Percentiles rank a stretch among this genome's conserved stretches.
Conservation (phyloP, 169 alveolate species). For the Plasmodium coatneyi region DNA sequence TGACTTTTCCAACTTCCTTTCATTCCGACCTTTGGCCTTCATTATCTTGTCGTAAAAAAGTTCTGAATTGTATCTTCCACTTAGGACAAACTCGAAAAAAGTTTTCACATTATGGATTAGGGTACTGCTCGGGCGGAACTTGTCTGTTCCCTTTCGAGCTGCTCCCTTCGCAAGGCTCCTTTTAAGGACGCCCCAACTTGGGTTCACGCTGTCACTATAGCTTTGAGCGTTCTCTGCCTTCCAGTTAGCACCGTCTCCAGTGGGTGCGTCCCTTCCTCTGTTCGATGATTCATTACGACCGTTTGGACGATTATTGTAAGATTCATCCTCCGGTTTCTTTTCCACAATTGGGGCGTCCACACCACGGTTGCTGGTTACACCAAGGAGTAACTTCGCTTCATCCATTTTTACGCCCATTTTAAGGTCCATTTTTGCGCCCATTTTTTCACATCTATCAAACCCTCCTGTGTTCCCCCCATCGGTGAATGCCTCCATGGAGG, state of each 20-base stretch:
- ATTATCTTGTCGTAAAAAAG: conserved; percentile 16
- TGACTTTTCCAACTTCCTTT: conserved; percentile 18
- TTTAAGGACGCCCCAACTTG: not conserved
- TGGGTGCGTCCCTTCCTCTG: not conserved
- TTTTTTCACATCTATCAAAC: not conserved
- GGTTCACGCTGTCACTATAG: conserved; percentile 16
- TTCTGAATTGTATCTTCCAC: not conserved
- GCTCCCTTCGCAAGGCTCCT: not conserved
- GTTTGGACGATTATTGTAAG: not conserved
- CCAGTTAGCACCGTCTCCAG: not conserved
- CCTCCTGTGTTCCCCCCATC: not conserved
- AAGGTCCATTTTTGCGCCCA: not conserved
- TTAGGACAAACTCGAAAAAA: conserved; percentile 34
- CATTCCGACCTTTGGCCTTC: not conserved
- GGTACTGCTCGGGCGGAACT: not conserved
- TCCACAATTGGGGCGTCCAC: not conserved
- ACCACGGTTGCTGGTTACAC: not conserved
- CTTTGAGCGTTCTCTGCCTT: not conserved
- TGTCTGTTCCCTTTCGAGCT: not conserved
- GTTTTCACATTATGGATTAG: conserved; percentile 18
- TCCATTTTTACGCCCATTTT: not conserved
- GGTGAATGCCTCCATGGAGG: not conserved
- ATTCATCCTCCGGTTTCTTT: not conserved
- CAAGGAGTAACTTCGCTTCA: not conserved
- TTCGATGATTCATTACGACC: not conserved